Percentiles rank a stretch among this genome's conserved stretches.
phyloP scores from a whole-genome alignment of 495 filamentous ascomycete genomes.

The Penicillium ucsense region DNA sequence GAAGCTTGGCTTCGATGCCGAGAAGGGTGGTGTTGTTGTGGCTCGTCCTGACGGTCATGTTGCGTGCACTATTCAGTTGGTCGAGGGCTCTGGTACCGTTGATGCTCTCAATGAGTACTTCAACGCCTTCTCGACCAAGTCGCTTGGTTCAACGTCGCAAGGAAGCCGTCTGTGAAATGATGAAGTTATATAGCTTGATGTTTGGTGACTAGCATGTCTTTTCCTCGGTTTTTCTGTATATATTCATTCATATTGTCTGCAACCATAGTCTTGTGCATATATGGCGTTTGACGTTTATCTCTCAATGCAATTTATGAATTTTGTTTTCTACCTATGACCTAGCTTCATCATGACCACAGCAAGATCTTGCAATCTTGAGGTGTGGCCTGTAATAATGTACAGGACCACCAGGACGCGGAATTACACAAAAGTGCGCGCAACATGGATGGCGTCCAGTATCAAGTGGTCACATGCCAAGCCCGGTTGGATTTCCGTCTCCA shows the following conservation, averaged over 20 bases:
- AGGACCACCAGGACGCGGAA: no score
- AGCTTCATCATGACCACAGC: constrained; percentile 3
- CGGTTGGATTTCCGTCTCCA: constrained; percentile 20
- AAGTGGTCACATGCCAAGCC: constrained; percentile 19
- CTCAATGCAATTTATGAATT: neutral
- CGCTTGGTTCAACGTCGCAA: constrained; percentile 30
- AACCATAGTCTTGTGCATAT: constrained; percentile 22
- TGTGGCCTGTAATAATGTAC: no score
- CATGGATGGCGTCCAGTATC: no score
- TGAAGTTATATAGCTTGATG: neutral
- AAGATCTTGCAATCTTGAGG: neutral
- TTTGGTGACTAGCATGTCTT: constrained; percentile 4
- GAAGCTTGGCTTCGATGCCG: constrained; percentile 72
- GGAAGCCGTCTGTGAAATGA: constrained; percentile 28
- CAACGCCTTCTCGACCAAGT: constrained; percentile 47
- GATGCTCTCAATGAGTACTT: constrained; percentile 83
- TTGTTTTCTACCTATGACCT: constrained; percentile 3
- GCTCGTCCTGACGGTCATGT: constrained; percentile 83
- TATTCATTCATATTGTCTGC: constrained; percentile 13
- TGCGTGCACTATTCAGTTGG: constrained; percentile 60
- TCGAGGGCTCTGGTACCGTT: constrained; percentile 65
- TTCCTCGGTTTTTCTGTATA: constrained; percentile 12
- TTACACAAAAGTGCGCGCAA: no score
- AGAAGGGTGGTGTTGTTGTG: constrained; percentile 67
- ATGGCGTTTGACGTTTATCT: constrained; percentile 17